These are phyloP conservation scores for Silybum marianum DNA, from an alignment of 129 eudicot genomes.

Conservation along the genomic window DNA sequence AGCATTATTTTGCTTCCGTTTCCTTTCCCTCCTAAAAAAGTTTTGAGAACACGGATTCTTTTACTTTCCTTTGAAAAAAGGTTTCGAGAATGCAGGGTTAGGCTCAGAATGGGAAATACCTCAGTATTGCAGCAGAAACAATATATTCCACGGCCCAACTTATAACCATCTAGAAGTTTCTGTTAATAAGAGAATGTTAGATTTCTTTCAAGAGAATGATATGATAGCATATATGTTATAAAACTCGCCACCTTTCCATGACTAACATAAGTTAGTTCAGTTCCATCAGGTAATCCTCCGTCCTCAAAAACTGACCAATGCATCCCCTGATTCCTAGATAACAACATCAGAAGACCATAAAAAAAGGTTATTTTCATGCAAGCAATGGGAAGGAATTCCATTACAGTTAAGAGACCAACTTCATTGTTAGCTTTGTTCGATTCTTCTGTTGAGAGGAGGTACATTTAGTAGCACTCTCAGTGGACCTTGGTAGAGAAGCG, in stretches of 20 bases:
- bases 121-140: conserved; percentile 77
- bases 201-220: conserved; percentile 15
- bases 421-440: conserved; percentile 62
- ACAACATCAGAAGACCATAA: conserved; percentile 20
- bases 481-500: conserved; percentile 39
- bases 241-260: conserved; percentile 67
- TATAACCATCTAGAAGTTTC: conserved; percentile 86
- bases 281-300: conserved; percentile 88
- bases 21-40: no score
- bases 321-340: conserved; percentile 74
- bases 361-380: conserved; percentile 25
- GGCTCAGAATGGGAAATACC: conserved; percentile 34
- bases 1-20: no score
- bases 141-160: conserved; percentile 69
- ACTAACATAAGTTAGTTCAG: conserved; percentile 78
- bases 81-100: no score
- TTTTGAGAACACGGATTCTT: no score
- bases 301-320: conserved; percentile 84
- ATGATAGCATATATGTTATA: background rate
- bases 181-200: conserved; percentile 34
- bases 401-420: conserved; percentile 40
- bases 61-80: no score
- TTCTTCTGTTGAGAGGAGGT: conserved; percentile 39
- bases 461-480: conserved; percentile 40
- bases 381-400: background rate